phyloP scores from a whole-genome alignment of 2,329 filamentous ascomycete genomes.

The Fusarium subglutinans region DNA sequence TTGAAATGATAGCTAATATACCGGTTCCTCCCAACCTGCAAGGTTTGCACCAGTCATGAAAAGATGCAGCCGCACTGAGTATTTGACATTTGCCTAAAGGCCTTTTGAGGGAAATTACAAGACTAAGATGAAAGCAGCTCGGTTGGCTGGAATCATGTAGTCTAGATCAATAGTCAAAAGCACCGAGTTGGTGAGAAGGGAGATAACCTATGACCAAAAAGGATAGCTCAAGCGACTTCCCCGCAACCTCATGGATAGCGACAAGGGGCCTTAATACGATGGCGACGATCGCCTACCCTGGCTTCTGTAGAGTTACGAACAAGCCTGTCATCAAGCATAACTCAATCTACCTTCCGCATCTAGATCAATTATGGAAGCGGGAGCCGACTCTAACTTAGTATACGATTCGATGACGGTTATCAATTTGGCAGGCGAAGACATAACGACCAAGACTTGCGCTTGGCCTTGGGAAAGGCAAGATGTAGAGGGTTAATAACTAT shows the following conservation, averaged over 20 bases:
- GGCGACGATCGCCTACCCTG: background rate
- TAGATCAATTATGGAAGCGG: background rate
- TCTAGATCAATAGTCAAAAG: too few relatives aligned
- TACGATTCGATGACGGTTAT: background rate
- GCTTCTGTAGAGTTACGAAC: background rate
- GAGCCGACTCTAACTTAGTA: background rate
- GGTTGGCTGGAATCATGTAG: background rate
- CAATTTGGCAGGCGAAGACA: background rate
- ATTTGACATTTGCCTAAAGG: too few relatives aligned
- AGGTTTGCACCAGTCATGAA: too few relatives aligned
- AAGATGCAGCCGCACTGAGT: too few relatives aligned
- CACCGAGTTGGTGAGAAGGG: too few relatives aligned
- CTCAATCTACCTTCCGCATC: background rate
- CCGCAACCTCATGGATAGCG: background rate
- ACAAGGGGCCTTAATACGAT: background rate
- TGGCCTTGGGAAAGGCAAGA: too few relatives aligned
- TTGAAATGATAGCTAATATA: too few relatives aligned
- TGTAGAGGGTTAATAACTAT: background rate
- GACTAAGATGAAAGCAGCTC: background rate
- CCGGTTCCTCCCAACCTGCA: too few relatives aligned
- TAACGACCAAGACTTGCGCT: background rate
- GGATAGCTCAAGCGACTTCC: background rate
- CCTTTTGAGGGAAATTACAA: too few relatives aligned
- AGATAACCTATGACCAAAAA: background rate
- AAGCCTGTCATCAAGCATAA: background rate